phyloP scores from a whole-genome alignment of 768 basidiomycete species.

The Neoboletus subvelutipes region DNA sequence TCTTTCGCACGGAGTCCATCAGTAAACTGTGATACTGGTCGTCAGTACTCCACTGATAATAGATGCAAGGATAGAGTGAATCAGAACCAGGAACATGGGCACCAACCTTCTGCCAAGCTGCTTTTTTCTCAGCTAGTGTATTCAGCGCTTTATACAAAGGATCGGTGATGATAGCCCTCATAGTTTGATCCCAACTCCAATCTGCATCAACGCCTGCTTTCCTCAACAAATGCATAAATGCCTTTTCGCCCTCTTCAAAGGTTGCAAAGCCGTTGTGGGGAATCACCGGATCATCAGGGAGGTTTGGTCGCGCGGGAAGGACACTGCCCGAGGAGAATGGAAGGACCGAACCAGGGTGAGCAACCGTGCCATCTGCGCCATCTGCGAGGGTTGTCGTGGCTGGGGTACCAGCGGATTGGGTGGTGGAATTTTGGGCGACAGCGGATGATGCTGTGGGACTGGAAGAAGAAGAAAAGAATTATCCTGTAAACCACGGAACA shows the following conservation, averaged over 20 bases:
- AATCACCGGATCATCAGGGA: constrained; percentile 85
- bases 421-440: constrained; percentile 37
- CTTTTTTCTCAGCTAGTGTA: constrained; percentile 92
- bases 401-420: constrained; percentile 47
- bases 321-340: constrained; percentile 62
- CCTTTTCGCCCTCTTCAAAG: constrained; percentile 88
- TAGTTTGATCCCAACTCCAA: constrained; percentile 98
- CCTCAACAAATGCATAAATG: constrained; percentile 85
- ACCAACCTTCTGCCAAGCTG: constrained; percentile 87
- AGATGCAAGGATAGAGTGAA: background rate
- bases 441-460: constrained; percentile 41
- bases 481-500: background rate
- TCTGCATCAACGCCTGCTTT: constrained; percentile 88
- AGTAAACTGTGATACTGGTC: constrained; percentile 51
- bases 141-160: constrained; percentile 94
- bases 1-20: constrained; percentile 76
- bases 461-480: constrained; percentile 2
- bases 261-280: constrained; percentile 89
- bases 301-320: constrained; percentile 70
- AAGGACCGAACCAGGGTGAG: constrained; percentile 54
- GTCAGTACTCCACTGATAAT: constrained; percentile 7
- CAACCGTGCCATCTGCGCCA: constrained; percentile 42
- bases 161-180: constrained; percentile 97
- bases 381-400: constrained; percentile 45
- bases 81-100: background rate